Percentiles rank a stretch among this genome's conserved stretches.
Conservation (phyloP, 345 rosid species). For the Leavenworthia alabamica region DNA sequence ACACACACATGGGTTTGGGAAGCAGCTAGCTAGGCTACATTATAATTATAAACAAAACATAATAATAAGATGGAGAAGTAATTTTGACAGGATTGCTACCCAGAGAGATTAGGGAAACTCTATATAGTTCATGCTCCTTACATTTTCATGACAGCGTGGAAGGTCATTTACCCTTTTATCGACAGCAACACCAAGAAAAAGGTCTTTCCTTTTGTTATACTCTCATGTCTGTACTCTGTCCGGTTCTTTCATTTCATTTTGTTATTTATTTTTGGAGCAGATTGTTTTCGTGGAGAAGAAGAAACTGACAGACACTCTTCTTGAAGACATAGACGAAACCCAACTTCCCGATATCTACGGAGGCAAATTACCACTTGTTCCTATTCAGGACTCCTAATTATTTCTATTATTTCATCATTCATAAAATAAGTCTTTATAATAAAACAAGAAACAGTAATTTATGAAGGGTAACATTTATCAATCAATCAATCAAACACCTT, state of each 20-base stretch:
- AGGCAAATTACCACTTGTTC: conserved; percentile 57
- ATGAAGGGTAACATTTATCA: not conserved
- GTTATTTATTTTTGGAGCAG: conserved; percentile 30
- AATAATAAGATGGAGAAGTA: no score
- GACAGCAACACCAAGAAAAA: conserved; percentile 80
- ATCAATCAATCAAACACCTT: no score
- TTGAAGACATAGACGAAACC: conserved; percentile 63
- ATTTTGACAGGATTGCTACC: conserved; percentile 53
- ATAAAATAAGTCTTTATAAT: not conserved
- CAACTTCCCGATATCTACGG: conserved; percentile 79
- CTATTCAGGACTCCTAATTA: conserved; percentile 52
- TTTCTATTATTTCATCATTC: not conserved
- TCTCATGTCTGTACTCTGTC: no score
- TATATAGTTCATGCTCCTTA: conserved; percentile 65
- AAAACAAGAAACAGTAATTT: not conserved
- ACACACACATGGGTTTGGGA: no score
- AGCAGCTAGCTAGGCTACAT: no score
- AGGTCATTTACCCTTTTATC: conserved; percentile 67
- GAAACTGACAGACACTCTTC: conserved; percentile 52
- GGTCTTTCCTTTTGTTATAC: no score
- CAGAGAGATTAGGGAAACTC: conserved; percentile 79
- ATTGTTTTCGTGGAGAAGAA: conserved; percentile 78
- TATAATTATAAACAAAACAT: no score
- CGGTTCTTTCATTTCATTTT: no score
- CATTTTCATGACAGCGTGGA: conserved; percentile 88